Evolutionary conservation across 805 yeast species (phyloP), one percentile per base, ranked within the genome.

Genomic region (Wickerhamomyces queroliae): DNA sequence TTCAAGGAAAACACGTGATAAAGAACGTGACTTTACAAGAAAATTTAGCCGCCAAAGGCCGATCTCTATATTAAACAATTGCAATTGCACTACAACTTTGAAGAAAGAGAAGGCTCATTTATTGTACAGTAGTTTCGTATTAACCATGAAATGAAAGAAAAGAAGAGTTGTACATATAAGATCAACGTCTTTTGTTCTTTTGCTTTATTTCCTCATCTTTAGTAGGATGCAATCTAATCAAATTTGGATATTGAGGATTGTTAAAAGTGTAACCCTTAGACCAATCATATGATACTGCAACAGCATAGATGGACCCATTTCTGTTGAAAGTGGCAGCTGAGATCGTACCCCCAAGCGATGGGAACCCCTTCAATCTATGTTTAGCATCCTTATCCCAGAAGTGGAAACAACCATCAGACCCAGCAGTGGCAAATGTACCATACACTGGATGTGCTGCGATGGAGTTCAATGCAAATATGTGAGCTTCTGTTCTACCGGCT

Each of bases 331-430:
- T 79, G 2, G 89, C 74, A 28, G 83, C 79, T 0, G 95, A 72
- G 39, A 93, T 81, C 0, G 95, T 70, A 27, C 77, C 74, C 37
- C 73, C 74, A 13, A 82, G 68, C 9, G 76, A 63, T 5, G 95
- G 88, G 67, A 78, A 84, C 25, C 83, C 85, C 63, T 83, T 85
- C 49, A 93, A 74, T 52, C 98, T 74, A 58, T 85, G 95, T 58
- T 83, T 79, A 39, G 93, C 83, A 53, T 88, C 95, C 61, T 87
- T 88, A 61, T 93, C 98, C 99, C 99, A 93, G 67, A 87, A 83
- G 53, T 89, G 81, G 67, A 90, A 83, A 12, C 90, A 72, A 18
- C 99, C 99, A 62, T 93, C 99, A 19, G 93, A 75, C 11, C 99
- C 98, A 1, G 95, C 93, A 5, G 99, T 93, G 36, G 82, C 80